Percentiles rank a stretch among this genome's conserved stretches.
These are phyloP conservation scores for Drosera capensis DNA, from an alignment of 148 eudicot genomes.

Conservation along the genomic window DNA sequence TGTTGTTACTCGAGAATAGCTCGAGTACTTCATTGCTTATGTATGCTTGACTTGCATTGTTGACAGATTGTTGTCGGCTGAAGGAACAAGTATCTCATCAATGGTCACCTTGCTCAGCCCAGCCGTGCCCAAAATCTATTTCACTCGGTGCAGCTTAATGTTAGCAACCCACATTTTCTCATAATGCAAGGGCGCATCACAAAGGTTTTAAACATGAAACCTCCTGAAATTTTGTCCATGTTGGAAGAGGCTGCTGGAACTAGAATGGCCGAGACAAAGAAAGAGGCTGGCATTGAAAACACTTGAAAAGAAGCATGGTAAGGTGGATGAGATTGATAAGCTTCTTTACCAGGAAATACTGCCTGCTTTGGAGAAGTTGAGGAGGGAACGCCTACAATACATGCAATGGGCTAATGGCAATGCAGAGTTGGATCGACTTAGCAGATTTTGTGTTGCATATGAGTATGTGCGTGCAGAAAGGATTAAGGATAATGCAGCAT, in stretches of 20 bases:
- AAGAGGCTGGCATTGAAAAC: constrained; percentile 91
- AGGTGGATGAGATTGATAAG: constrained; percentile 88
- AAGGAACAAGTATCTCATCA: constrained; percentile 88
- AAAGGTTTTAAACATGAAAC: constrained; percentile 95
- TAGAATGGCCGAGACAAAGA: constrained; percentile 97
- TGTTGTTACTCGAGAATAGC: too few species aligned
- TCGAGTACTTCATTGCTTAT: too few species aligned
- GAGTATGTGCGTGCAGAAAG: constrained; percentile 87
- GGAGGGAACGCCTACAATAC: constrained; percentile 90
- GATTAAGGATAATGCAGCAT: constrained; percentile 57
- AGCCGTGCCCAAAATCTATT: constrained; percentile 96
- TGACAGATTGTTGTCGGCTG: constrained; percentile 97
- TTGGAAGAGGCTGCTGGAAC: constrained; percentile 99
- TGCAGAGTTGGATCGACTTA: constrained; percentile 80
- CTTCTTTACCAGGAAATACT: constrained; percentile 84
- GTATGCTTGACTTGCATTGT: too few species aligned
- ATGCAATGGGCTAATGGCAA: constrained; percentile 97
- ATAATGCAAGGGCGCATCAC: constrained; percentile 99
- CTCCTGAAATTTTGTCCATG: constrained; percentile 98
- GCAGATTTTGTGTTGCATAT: constrained; percentile 85
- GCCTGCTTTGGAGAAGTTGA: constrained; percentile 83
- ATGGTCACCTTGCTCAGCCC: constrained; percentile 99
- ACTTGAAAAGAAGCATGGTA: constrained; percentile 81
- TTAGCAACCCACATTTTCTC: constrained; percentile 94
- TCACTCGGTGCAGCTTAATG: constrained; percentile 96